Evolutionary conservation across 192 early-diverging fungal genomes (phyloP).

Genomic region (Coemansia sp.): DNA sequence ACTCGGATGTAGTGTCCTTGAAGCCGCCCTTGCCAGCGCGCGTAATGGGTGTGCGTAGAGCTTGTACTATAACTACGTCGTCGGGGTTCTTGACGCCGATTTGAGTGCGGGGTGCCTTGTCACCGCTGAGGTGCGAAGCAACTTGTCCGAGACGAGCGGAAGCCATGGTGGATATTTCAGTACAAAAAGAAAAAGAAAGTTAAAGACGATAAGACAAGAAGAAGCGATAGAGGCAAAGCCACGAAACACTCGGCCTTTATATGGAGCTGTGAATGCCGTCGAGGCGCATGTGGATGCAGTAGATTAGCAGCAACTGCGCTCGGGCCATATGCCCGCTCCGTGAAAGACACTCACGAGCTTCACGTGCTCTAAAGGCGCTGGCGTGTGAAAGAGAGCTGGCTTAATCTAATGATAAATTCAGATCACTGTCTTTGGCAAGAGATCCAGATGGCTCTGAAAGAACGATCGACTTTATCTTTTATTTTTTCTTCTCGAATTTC

Average conservation of each 20-base stretch:
- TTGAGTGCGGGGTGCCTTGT: conserved; percentile 53
- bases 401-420: neutral
- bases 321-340: conserved; percentile 5
- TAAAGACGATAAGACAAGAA: neutral
- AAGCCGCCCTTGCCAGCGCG: conserved; percentile 90
- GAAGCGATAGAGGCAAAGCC: neutral
- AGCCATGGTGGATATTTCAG: conserved; percentile 18
- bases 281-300: neutral
- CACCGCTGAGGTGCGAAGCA: conserved; percentile 49
- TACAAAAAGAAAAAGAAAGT: neutral
- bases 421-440: too few relatives aligned
- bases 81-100: conserved; percentile 77
- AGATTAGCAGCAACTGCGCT: neutral
- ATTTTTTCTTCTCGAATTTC: neutral
- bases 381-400: neutral
- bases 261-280: neutral
- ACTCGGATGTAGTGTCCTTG: conserved; percentile 85
- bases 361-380: neutral
- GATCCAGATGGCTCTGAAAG: neutral
- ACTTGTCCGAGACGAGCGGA: conserved; percentile 47
- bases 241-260: neutral
- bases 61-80: conserved; percentile 91
- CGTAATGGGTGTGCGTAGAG: conserved; percentile 85
- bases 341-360: neutral
- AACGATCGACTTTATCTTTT: neutral